Conservation (phyloP, 1,139 yeast genomes). For the Candida sojae region DNA sequence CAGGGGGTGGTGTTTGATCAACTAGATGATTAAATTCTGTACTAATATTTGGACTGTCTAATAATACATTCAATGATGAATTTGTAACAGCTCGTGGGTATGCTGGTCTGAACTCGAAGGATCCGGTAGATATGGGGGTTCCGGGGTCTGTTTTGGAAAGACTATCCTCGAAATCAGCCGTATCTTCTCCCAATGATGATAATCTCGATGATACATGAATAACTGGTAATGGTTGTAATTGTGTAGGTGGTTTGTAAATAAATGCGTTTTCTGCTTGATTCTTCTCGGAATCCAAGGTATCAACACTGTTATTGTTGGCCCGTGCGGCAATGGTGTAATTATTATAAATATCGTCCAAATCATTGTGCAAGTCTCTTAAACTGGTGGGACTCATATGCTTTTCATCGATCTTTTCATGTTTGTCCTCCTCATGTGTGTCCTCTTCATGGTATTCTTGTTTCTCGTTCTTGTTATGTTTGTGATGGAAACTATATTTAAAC, state of each 20-base stretch:
- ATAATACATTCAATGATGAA: conserved; percentile 40
- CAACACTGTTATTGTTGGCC: conserved; percentile 22
- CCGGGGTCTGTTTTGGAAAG: conserved; percentile 29
- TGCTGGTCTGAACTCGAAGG: conserved; percentile 28
- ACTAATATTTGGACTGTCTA: conserved; percentile 30
- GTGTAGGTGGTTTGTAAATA: conserved; percentile 11
- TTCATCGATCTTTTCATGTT: not conserved
- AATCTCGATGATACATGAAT: conserved; percentile 34
- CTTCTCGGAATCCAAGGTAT: conserved; percentile 32
- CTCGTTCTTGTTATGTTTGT: not conserved
- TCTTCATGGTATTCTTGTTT: not conserved
- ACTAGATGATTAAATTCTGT: conserved; percentile 11
- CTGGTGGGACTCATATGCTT: conserved; percentile 11
- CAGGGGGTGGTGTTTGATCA: conserved; percentile 13
- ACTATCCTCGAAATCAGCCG: conserved; percentile 12
- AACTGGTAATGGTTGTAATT: conserved; percentile 10
- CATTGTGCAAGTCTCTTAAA: conserved; percentile 29
- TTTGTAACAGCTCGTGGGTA: conserved; percentile 29
- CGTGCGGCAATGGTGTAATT: conserved; percentile 22
- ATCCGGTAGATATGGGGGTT: conserved; percentile 26
- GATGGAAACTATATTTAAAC: conserved; percentile 3
- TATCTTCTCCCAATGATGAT: conserved; percentile 25
- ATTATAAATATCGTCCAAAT: conserved; percentile 36
- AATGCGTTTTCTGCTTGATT: conserved; percentile 9
- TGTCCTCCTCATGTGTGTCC: not conserved